These are phyloP conservation scores for Sechiopsis laciniata DNA, from an alignment of 306 rosid species.

Conservation along the genomic window DNA sequence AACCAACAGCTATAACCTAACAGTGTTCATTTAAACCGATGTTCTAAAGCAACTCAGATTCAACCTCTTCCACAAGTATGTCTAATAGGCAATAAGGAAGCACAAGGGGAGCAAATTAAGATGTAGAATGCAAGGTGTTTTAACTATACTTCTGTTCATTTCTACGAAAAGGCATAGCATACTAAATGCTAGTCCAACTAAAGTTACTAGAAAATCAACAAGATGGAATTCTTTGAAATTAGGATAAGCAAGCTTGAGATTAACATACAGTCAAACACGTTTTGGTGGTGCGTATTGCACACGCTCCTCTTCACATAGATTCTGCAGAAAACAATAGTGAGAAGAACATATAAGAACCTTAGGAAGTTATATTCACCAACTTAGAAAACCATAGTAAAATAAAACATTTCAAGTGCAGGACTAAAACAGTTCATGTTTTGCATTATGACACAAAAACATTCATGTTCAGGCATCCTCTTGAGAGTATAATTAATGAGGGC, in stretches of 20 bases:
- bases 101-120: slow-evolving; percentile 8
- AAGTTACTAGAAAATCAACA: not conserved
- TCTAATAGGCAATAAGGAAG: not conserved
- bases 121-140: not conserved
- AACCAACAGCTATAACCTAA: not conserved
- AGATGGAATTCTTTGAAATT: not conserved
- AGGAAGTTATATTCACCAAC: not conserved
- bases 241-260: not conserved
- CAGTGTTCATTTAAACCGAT: not conserved
- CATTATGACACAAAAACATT: not conserved
- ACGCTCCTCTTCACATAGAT: slow-evolving; percentile 59
- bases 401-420: not conserved
- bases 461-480: not conserved
- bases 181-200: not conserved
- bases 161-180: not conserved
- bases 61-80: not conserved
- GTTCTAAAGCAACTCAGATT: not conserved
- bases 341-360: not conserved
- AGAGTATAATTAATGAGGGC: no score
- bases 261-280: slow-evolving; percentile 33
- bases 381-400: not conserved
- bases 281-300: slow-evolving; percentile 76
- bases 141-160: slow-evolving; percentile 1
- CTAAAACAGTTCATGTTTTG: slow-evolving; percentile 1
- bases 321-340: slow-evolving; percentile 39